Percentiles rank a stretch among this genome's conserved stretches.
These are phyloP conservation scores for Penicillium occitanis DNA, from an alignment of 2,329 filamentous ascomycete species.

Conservation along the genomic window DNA sequence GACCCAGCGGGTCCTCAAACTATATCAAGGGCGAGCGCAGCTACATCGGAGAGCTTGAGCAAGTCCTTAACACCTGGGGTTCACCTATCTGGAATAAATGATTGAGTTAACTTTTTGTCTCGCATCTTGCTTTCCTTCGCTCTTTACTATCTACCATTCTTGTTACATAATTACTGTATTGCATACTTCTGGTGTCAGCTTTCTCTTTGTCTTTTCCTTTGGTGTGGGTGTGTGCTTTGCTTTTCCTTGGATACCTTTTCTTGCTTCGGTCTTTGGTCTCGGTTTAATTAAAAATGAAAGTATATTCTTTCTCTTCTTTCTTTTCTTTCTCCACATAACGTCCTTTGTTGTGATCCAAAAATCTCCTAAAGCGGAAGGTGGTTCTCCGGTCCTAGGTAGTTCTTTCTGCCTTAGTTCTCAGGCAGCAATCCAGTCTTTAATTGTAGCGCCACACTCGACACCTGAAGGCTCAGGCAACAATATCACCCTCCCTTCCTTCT, in stretches of 20 bases:
- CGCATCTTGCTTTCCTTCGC: neutral
- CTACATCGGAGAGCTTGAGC: constrained; percentile 16
- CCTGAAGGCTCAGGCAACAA: constrained; percentile 8
- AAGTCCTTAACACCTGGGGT: constrained; percentile 14
- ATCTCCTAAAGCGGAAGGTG: constrained; percentile 16
- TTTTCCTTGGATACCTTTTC: neutral
- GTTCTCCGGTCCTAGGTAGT: neutral
- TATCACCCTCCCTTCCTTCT: neutral
- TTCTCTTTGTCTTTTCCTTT: neutral
- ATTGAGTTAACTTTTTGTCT: neutral
- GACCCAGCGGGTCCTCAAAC: constrained; percentile 4
- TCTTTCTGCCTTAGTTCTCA: neutral
- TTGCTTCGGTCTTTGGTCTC: neutral
- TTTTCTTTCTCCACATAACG: neutral
- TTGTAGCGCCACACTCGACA: neutral
- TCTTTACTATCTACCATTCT: neutral
- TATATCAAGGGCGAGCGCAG: constrained; percentile 21
- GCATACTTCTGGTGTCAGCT: neutral
- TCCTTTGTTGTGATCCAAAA: constrained; percentile 4
- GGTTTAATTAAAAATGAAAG: neutral
- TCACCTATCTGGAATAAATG: neutral
- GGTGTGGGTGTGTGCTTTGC: neutral
- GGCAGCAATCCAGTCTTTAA: neutral
- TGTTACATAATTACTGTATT: neutral
- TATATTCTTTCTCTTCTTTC: neutral